These are phyloP conservation scores for Eucalyptus pauciflora DNA, from an alignment of 345 rosid genomes.

Conservation along the genomic window DNA sequence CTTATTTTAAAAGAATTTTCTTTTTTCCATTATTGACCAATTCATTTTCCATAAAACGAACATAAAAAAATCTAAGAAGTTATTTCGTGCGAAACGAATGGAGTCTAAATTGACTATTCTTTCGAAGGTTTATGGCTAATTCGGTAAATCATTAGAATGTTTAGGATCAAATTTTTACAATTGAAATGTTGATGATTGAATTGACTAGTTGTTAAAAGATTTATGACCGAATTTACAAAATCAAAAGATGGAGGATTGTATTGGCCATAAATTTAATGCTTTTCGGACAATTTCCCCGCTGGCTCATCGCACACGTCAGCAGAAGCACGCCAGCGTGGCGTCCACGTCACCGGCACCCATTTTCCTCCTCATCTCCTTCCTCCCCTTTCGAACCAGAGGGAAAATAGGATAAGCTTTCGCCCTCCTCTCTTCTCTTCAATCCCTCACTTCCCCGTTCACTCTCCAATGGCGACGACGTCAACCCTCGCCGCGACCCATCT, in stretches of 20 bases:
- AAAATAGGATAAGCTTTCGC: neutral
- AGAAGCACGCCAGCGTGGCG: neutral
- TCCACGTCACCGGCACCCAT: neutral
- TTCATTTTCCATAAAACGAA: too few species aligned
- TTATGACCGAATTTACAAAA: too few species aligned
- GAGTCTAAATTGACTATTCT: too few species aligned
- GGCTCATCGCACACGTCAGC: neutral
- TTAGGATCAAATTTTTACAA: too few species aligned
- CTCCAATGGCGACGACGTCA: neutral
- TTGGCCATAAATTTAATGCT: too few species aligned
- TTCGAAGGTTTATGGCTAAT: too few species aligned
- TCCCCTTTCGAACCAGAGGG: neutral
- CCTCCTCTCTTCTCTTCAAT: neutral
- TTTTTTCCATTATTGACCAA: accelerated
- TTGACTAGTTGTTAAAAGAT: too few species aligned
- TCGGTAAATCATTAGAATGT: too few species aligned
- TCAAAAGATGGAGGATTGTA: too few species aligned
- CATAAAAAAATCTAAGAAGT: accelerated
- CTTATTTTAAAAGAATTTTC: too few species aligned
- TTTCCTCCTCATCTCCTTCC: neutral
- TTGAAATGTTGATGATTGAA: too few species aligned
- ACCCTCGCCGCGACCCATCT: neutral
- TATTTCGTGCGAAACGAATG: accelerated
- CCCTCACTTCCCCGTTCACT: neutral
- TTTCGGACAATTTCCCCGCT: neutral